A percentile compares a stretch with the other conserved stretches of the same genome.
Evolutionary conservation across 2,329 filamentous ascomycete genomes (phyloP).

Genomic region (Cladosporium velox): DNA sequence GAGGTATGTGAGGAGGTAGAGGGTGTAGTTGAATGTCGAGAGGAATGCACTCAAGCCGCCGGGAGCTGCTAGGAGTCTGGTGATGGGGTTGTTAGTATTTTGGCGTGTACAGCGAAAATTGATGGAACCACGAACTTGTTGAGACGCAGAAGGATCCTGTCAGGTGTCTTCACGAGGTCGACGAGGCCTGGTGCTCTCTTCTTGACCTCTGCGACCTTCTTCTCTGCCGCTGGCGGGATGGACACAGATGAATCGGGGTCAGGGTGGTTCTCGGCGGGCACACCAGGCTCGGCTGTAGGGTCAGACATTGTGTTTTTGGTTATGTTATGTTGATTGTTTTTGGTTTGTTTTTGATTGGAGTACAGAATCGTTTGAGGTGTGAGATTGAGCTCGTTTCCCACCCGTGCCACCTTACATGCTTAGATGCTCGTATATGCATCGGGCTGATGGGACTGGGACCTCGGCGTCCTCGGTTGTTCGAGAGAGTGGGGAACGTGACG

Average conservation of each 20-base stretch:
- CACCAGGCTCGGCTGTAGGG: constrained; percentile 40
- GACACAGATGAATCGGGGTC: constrained; percentile 16
- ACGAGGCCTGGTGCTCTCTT: constrained; percentile 32
- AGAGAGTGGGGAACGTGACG: neutral
- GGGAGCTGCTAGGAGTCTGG: constrained; percentile 46
- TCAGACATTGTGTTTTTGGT: constrained; percentile 38
- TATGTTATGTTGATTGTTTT: neutral
- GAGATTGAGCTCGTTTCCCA: neutral
- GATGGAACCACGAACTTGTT: constrained; percentile 43
- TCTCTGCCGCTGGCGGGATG: constrained; percentile 35
- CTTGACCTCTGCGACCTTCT: constrained; percentile 34
- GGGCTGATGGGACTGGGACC: neutral
- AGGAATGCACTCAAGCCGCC: constrained; percentile 49
- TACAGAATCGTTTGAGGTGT: neutral
- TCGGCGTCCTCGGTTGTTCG: constrained; percentile 1
- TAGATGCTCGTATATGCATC: neutral
- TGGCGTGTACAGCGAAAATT: neutral
- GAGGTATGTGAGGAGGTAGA: constrained; percentile 49
- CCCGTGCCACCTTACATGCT: neutral
- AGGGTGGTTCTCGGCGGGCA: constrained; percentile 37
- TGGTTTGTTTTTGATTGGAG: neutral
- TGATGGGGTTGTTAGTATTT: constrained; percentile 21
- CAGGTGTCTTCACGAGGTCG: constrained; percentile 39
- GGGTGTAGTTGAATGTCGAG: constrained; percentile 50
- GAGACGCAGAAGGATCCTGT: constrained; percentile 44